Evolutionary conservation across 106 monocot species (phyloP).

Genomic region (Amphibolis antarctica): DNA sequence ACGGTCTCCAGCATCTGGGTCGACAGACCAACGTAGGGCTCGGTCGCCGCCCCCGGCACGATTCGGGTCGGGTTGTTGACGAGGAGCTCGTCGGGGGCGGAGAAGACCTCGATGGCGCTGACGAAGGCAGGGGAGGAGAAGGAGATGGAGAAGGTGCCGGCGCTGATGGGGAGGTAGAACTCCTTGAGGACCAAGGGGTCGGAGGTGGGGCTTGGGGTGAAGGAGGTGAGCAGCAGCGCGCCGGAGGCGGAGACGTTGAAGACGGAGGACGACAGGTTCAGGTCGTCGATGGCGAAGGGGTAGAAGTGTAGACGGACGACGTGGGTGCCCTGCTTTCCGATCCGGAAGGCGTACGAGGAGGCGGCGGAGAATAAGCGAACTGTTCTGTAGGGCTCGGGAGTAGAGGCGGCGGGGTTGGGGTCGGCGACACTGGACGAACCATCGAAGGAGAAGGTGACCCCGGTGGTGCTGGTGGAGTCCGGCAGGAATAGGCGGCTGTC

Average conservation of each 20-base stretch:
- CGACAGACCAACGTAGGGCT: neutral
- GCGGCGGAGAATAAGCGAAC: neutral
- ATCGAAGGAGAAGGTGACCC: constrained; percentile 2
- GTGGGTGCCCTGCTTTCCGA: neutral
- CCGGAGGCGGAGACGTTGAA: constrained; percentile 7
- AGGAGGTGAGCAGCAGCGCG: constrained; percentile 1
- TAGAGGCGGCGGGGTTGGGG: neutral
- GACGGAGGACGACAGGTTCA: neutral
- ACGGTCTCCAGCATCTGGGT: neutral
- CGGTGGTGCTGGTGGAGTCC: neutral
- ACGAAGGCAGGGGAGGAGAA: constrained; percentile 5
- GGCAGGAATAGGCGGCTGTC: constrained; percentile 8
- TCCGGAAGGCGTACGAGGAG: constrained; percentile 10
- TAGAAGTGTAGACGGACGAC: constrained; percentile 11
- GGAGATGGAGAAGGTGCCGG: neutral
- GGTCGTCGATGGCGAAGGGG: neutral
- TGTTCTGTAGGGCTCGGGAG: constrained; percentile 1
- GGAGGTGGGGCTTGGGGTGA: neutral
- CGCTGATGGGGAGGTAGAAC: constrained; percentile 2
- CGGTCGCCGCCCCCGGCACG: neutral
- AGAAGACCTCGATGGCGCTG: constrained; percentile 16
- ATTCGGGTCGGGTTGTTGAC: neutral
- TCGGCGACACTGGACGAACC: neutral
- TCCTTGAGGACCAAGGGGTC: neutral
- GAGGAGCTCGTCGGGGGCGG: constrained; percentile 5